Conservation (phyloP, 768 basidiomycete genomes). For the Boletus tomentosulus region DNA sequence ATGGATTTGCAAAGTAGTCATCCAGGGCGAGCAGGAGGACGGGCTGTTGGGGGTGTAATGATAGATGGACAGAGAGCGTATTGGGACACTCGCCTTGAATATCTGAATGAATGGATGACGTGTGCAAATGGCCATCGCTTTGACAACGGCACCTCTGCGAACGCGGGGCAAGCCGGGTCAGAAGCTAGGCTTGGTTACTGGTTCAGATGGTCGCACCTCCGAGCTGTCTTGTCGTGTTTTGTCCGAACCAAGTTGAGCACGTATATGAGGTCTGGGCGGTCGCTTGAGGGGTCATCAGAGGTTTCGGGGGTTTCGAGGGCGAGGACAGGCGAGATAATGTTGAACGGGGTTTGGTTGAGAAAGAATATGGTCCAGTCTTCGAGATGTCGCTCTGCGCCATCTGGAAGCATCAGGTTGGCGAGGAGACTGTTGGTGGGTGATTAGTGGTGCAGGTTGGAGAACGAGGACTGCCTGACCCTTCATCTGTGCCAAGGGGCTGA, state of each 20-base stretch:
- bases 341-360: slow-evolving; percentile 89
- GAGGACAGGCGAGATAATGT: slow-evolving; percentile 79
- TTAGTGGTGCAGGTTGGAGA: slow-evolving; percentile 1
- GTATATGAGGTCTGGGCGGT: slow-evolving; percentile 61
- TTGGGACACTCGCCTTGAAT: slow-evolving; percentile 64
- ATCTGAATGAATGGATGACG: slow-evolving; percentile 93
- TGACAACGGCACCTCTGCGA: slow-evolving; percentile 83
- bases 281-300: slow-evolving; percentile 25
- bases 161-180: slow-evolving; percentile 7
- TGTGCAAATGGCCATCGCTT: slow-evolving; percentile 92
- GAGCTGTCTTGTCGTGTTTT: slow-evolving; percentile 80
- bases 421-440: slow-evolving; percentile 55
- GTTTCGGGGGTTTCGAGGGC: slow-evolving; percentile 54
- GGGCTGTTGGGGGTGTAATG: slow-evolving; percentile 50
- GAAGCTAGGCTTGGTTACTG: background rate
- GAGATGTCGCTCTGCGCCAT: slow-evolving; percentile 90
- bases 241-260: slow-evolving; percentile 90
- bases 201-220: slow-evolving; percentile 48
- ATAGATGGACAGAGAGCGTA: background rate
- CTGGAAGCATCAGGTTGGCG: slow-evolving; percentile 97
- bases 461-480: slow-evolving; percentile 54
- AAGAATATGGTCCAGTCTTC: slow-evolving; percentile 99
- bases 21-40: slow-evolving; percentile 91
- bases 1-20: slow-evolving; percentile 88
- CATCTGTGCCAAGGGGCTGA: slow-evolving; percentile 89